These are phyloP conservation scores for Combretum micranthum DNA, from an alignment of 345 rosid genomes.

Conservation along the genomic window DNA sequence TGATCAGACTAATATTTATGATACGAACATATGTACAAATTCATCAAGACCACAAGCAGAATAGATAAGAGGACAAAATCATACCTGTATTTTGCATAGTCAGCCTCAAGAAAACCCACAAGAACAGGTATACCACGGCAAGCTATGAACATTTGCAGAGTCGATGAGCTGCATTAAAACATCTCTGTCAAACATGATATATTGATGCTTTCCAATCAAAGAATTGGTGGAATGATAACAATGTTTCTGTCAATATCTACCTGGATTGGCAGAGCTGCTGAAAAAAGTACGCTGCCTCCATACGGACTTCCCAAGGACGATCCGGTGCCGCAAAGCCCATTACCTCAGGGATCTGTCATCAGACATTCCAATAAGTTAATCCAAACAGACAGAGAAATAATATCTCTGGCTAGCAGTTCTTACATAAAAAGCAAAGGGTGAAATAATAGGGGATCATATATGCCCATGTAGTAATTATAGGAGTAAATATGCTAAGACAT, in stretches of 20 bases:
- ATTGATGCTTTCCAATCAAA: slow-evolving; percentile 2
- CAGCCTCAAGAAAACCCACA: slow-evolving; percentile 96
- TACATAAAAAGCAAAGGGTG: slow-evolving; percentile 4
- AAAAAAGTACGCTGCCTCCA: slow-evolving; percentile 90
- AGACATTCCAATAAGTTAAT: slow-evolving; percentile 5
- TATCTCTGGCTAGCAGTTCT: neutral
- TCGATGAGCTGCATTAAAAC: slow-evolving; percentile 62
- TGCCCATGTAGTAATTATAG: too few species aligned
- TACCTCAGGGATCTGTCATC: slow-evolving; percentile 70
- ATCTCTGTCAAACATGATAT: slow-evolving; percentile 19
- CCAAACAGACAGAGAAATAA: neutral
- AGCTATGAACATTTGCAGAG: slow-evolving; percentile 99
- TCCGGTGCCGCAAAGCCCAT: slow-evolving; percentile 75
- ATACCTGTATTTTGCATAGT: slow-evolving; percentile 92
- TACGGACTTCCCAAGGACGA: slow-evolving; percentile 82
- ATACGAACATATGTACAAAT: neutral
- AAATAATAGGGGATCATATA: neutral
- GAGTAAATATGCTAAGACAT: too few species aligned
- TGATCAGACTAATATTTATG: too few species aligned
- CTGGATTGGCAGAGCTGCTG: slow-evolving; percentile 98
- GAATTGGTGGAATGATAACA: neutral
- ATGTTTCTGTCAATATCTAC: slow-evolving; percentile 20
- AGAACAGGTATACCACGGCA: slow-evolving; percentile 92
- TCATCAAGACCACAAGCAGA: neutral
- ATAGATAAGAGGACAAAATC: slow-evolving; percentile 8